phyloP scores from a whole-genome alignment of 768 basidiomycete genomes.

The Lactarius indigo region DNA sequence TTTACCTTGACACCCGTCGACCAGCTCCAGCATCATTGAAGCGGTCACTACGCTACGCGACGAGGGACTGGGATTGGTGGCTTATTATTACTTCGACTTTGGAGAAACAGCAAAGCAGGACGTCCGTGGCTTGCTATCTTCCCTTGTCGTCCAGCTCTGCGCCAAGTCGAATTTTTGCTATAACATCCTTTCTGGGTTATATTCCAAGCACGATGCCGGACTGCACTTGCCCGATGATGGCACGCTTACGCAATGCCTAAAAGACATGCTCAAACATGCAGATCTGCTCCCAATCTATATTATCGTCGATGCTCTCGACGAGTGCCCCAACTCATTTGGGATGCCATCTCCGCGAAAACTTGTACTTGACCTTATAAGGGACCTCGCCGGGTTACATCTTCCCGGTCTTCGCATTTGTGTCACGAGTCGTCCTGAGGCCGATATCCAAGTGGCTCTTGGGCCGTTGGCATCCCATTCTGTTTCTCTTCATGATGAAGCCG shows the following conservation, averaged over 20 bases:
- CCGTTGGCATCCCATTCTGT: background rate
- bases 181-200: background rate
- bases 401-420: background rate
- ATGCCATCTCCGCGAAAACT: background rate
- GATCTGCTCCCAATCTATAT: background rate
- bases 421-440: slow-evolving; percentile 3
- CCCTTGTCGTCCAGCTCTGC: slow-evolving; percentile 5
- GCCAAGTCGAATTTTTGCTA: background rate
- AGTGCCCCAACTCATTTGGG: slow-evolving; percentile 2
- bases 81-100: slow-evolving; percentile 10
- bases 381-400: background rate
- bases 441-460: background rate
- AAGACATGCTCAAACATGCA: background rate
- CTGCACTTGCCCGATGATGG: background rate
- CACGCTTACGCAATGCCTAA: background rate
- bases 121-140: background rate
- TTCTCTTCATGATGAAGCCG: slow-evolving; percentile 1
- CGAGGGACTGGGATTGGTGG: background rate
- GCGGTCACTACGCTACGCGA: background rate
- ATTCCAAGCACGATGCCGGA: background rate
- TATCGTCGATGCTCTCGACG: slow-evolving; percentile 9
- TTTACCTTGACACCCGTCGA: background rate
- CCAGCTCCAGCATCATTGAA: background rate
- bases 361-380: background rate
- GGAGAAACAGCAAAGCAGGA: background rate